A percentile compares a stretch with the other conserved stretches of the same genome.
phyloP scores from a whole-genome alignment of 2,329 filamentous ascomycete species.

The Fusarium caatingaense region DNA sequence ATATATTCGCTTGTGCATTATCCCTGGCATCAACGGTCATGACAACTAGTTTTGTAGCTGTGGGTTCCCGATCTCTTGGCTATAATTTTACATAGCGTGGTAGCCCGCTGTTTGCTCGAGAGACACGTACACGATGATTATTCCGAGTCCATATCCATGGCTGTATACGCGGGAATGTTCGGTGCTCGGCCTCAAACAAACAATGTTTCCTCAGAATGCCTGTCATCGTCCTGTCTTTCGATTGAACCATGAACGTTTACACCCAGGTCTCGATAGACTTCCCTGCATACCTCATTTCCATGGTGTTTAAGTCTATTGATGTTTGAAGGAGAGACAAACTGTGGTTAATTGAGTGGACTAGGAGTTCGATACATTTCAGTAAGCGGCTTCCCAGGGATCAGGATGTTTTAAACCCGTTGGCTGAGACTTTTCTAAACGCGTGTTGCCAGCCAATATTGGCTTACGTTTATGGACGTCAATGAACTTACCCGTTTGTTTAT shows the following conservation, averaged over 20 bases:
- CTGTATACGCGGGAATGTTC: slow-evolving; percentile 13
- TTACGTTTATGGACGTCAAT: not conserved
- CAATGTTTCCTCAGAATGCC: slow-evolving; percentile 26
- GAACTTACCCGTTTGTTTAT: slow-evolving; percentile 10
- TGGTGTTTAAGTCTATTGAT: slow-evolving; percentile 7
- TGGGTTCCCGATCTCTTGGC: not conserved
- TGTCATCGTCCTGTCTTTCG: not conserved
- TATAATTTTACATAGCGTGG: not conserved
- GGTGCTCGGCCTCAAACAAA: slow-evolving; percentile 14
- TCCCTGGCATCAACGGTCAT: not conserved
- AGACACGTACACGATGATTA: not conserved
- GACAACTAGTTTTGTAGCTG: not conserved
- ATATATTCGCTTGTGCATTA: slow-evolving; percentile 2
- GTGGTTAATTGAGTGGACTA: slow-evolving; percentile 20
- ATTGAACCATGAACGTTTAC: not conserved
- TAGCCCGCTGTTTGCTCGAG: not conserved
- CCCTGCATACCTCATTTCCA: not conserved
- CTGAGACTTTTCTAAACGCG: slow-evolving; percentile 23
- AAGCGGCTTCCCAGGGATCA: not conserved
- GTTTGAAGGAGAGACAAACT: slow-evolving; percentile 35
- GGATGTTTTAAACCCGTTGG: slow-evolving; percentile 11
- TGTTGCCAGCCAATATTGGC: not conserved
- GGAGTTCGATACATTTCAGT: slow-evolving; percentile 31
- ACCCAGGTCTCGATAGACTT: not conserved
- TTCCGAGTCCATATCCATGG: not conserved